A percentile compares a stretch with the other conserved stretches of the same genome.
These are phyloP conservation scores for Creolimax fragrantissima DNA, from an alignment of 78 protist genomes.

Conservation along the genomic window DNA sequence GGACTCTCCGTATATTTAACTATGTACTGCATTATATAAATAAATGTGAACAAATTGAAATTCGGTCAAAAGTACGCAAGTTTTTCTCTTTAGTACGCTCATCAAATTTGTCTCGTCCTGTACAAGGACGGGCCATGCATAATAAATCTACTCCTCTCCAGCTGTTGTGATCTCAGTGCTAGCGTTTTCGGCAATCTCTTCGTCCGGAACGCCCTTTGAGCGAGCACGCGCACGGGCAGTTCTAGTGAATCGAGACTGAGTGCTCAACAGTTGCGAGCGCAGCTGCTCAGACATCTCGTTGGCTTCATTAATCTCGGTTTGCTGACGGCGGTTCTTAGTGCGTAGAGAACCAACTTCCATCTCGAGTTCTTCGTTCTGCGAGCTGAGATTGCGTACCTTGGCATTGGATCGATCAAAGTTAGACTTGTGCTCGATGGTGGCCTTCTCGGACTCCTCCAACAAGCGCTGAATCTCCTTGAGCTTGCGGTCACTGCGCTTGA, in stretches of 20 bases:
- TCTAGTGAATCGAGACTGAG: background rate
- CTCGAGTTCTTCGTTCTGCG: slow-evolving; percentile 15
- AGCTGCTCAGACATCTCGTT: slow-evolving; percentile 6
- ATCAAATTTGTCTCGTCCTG: background rate
- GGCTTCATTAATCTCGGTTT: slow-evolving; percentile 15
- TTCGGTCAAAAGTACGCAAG: no score
- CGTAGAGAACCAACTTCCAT: background rate
- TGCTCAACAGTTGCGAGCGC: background rate
- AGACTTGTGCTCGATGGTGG: slow-evolving; percentile 3
- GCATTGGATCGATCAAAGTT: background rate
- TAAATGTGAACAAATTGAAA: background rate
- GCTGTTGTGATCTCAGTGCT: background rate
- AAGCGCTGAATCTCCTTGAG: background rate
- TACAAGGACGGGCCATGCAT: background rate
- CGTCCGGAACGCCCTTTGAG: background rate
- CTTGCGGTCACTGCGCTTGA: slow-evolving; percentile 1
- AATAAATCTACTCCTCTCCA: background rate
- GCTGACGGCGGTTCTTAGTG: background rate
- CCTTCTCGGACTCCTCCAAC: slow-evolving; percentile 6
- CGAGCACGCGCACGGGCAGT: background rate
- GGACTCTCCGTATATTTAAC: background rate
- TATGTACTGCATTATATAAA: background rate
- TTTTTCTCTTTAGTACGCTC: background rate
- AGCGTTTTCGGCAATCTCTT: background rate
- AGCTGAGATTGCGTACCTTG: slow-evolving; percentile 3